These are phyloP conservation scores for Artemisia annua DNA, from an alignment of 129 eudicot species.

Conservation along the genomic window DNA sequence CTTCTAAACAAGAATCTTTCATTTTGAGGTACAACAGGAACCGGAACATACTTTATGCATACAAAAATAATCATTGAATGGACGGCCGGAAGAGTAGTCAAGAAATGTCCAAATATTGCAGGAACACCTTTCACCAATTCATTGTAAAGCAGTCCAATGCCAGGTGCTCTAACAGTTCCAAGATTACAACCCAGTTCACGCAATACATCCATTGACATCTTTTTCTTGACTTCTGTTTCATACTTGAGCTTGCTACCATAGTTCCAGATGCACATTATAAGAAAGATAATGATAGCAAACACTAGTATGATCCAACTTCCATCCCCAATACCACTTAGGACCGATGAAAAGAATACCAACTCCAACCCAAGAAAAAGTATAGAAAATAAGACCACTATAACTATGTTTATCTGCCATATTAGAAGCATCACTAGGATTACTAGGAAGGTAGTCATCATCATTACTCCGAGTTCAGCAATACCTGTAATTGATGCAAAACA, in stretches of 20 bases:
- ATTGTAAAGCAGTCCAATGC: slow-evolving; percentile 86
- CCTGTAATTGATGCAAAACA: too few relatives aligned
- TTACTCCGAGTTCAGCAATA: slow-evolving; percentile 89
- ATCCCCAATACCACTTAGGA: slow-evolving; percentile 71
- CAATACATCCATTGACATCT: slow-evolving; percentile 80
- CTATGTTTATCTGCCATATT: slow-evolving; percentile 86
- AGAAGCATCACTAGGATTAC: slow-evolving; percentile 97
- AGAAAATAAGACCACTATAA: slow-evolving; percentile 58
- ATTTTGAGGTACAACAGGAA: slow-evolving; percentile 84
- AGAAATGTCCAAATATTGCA: slow-evolving; percentile 85
- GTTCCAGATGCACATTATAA: slow-evolving; percentile 93
- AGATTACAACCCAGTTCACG: slow-evolving; percentile 81
- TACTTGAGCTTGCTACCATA: slow-evolving; percentile 91
- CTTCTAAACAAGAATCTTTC: slow-evolving; percentile 90
- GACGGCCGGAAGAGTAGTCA: slow-evolving; percentile 86
- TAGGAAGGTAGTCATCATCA: slow-evolving; percentile 90
- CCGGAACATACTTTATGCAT: slow-evolving; percentile 91
- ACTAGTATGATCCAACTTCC: slow-evolving; percentile 95
- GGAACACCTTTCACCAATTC: slow-evolving; percentile 94
- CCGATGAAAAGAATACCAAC: slow-evolving; percentile 78
- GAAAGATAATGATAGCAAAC: slow-evolving; percentile 60
- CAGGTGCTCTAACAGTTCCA: slow-evolving; percentile 94
- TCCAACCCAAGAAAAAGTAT: slow-evolving; percentile 72
- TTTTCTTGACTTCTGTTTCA: slow-evolving; percentile 87
- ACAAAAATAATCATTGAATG: slow-evolving; percentile 96